Base-by-base conservation (phyloP, 2,329 filamentous ascomycete genomes). In the Fusarium palustre region DNA sequence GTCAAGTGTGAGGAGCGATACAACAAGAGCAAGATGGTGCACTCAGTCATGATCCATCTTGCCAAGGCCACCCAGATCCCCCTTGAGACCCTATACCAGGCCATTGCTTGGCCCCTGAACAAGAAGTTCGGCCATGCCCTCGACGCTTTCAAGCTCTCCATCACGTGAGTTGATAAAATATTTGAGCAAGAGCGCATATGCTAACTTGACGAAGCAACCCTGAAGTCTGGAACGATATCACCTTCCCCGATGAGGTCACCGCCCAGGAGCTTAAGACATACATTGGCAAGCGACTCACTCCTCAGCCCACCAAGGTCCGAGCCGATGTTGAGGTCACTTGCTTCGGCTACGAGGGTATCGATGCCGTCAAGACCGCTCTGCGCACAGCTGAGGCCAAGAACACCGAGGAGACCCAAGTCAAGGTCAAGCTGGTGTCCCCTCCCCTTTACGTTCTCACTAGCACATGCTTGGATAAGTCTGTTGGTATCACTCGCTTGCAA, bases 1-100 rank as follows among this genome's bases (percentile, higher is more conserved):
- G 87, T 97, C 75, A 97, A 97, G 85, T 99, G 97, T 80, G 96
- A 99, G 81, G 96, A 99, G 85, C 90, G 96, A 75, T 99, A 97
- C 88, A 99, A 99, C 89, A 99, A 99, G 90, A 93, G 93, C 86
- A 99, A 99, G 87, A 97, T 97, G 86, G 96, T 98, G 41, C 96
- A 99, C 83, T 97, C 93, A 56, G 97, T 99, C 82, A 95, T 99
- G 92, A 91, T 95, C 80, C 96, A 99, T 81, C 96, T 99, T 68
- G 95, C 96, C 73, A 94, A 99, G 85, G 97, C 97, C 88, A 97
- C 94, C 43, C 90, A 92, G 78, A 92, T 90, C 31, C 94, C 95
- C n/a, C 97, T 99, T 77, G 93, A 98, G 86, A 88, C 90, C 54
- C 88, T 99, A 60, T 99, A 99, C 83, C 91, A 97, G 86, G 90